Evolutionary conservation across 768 basidiomycete genomes (phyloP), one percentile per base, ranked within the genome.

Genomic region (Lactarius hengduanensis): DNA sequence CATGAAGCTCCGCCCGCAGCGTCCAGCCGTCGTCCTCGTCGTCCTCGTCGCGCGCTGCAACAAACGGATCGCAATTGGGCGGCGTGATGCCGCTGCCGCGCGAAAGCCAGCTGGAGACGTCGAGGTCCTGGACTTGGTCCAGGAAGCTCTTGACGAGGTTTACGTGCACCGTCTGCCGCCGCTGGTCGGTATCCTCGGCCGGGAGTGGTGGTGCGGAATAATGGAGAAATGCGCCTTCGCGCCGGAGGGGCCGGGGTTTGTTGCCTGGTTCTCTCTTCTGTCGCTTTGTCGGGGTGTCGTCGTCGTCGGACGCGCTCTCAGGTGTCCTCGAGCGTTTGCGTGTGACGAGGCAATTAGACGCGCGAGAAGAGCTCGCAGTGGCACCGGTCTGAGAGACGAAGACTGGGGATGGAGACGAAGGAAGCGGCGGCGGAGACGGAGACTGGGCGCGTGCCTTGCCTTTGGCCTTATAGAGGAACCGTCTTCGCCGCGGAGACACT

Each of bases 401-500:
- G 34, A 32, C 22, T 34, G 34, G 32, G 13, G 61, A 4, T 30
- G 55, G 55, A 56, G 55, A 30, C 20, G 18, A 32, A 34, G 54
- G 16, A 55, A 32, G 30, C 30, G 7, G 30, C 28, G 3, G 28
- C 30, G 54, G 54, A 55, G 54, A 54, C n/a, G 53, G 47, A 22
- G 61, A 36, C 18, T 36, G 3, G 18, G 61, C 47, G 54, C 61
- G 20, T 15, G 54, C 61, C 38, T 40, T 56, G 50, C 61, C 61
- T 55, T 56, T 62, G 53, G 47, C 61, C 36, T 56, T 56, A 53
- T 56, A 22, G 30, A 34, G 55, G 9, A 56, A 56, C 55, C 8
- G 30, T 18, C 22, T 28, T 15, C 11, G 22, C 22, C 50, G 50
- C 13, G 26, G 10, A 13, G 50, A 26, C 13, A 26, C 22, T 26